Percentiles rank a stretch among this genome's conserved stretches.
Conservation (phyloP, 2,329 filamentous ascomycete genomes). For the Thielaviopsis euricoi region DNA sequence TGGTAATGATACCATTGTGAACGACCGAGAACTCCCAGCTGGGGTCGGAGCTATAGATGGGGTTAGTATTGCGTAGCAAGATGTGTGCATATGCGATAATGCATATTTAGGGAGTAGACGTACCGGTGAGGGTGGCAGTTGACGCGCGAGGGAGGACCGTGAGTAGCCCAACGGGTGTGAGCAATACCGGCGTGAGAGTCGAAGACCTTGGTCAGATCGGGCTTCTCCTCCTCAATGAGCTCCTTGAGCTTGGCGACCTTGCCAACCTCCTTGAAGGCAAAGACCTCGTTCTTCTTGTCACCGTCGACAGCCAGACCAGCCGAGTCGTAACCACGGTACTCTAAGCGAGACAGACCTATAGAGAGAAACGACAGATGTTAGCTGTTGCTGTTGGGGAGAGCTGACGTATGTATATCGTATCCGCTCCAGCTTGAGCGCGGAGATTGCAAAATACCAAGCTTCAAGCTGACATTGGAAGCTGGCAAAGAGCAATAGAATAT, state of each 20-base stretch:
- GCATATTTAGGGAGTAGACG: constrained; percentile 17
- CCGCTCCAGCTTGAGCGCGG: too few relatives aligned
- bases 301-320: constrained; percentile 91
- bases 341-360: constrained; percentile 80
- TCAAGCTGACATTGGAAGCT: neutral
- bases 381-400: neutral
- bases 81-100: neutral
- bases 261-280: constrained; percentile 97
- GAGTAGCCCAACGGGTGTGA: constrained; percentile 97
- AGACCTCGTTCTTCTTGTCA: constrained; percentile 96
- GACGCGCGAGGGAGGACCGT: constrained; percentile 78
- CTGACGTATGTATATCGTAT: too few relatives aligned
- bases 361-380: neutral
- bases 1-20: constrained; percentile 99
- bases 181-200: constrained; percentile 97
- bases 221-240: constrained; percentile 68
- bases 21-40: constrained; percentile 94
- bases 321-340: constrained; percentile 98
- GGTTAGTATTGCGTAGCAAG: neutral
- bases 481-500: neutral
- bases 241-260: constrained; percentile 95
- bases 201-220: constrained; percentile 83
- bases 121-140: constrained; percentile 99
- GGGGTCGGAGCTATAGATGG: constrained; percentile 57
- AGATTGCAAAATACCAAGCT: too few relatives aligned